These are phyloP conservation scores for Fusarium nanum DNA, from an alignment of 2,329 filamentous ascomycete species.

Conservation along the genomic window DNA sequence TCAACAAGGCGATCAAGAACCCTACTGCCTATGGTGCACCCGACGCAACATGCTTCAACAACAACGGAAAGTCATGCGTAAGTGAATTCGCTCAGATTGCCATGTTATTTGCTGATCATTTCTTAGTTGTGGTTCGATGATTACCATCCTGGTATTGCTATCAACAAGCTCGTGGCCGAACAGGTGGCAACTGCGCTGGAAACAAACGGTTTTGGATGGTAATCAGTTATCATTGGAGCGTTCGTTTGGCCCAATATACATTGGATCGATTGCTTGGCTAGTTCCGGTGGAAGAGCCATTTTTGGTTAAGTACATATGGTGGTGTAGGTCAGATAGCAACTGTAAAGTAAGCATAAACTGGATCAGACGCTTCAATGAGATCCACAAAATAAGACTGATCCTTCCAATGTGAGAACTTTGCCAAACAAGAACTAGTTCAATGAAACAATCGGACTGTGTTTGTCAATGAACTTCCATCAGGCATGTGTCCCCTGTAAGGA, in stretches of 20 bases:
- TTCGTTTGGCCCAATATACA: background rate
- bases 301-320: background rate
- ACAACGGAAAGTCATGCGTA: constrained; percentile 56
- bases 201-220: constrained; percentile 11
- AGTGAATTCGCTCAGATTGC: background rate
- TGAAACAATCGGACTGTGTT: background rate
- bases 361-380: background rate
- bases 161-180: constrained; percentile 55
- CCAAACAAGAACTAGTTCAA: background rate
- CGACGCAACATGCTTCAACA: constrained; percentile 57
- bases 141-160: constrained; percentile 56
- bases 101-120: background rate
- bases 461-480: background rate
- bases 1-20: constrained; percentile 57
- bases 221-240: background rate
- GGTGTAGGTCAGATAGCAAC: background rate
- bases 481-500: too few species aligned
- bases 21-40: constrained; percentile 56
- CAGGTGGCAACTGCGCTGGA: constrained; percentile 47
- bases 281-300: background rate
- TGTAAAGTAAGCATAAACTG: background rate
- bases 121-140: constrained; percentile 57
- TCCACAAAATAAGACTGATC: background rate
- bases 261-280: background rate
- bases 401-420: background rate